Conservation (phyloP, 2,329 filamentous ascomycete genomes). For the Talaromyces sp. region DNA sequence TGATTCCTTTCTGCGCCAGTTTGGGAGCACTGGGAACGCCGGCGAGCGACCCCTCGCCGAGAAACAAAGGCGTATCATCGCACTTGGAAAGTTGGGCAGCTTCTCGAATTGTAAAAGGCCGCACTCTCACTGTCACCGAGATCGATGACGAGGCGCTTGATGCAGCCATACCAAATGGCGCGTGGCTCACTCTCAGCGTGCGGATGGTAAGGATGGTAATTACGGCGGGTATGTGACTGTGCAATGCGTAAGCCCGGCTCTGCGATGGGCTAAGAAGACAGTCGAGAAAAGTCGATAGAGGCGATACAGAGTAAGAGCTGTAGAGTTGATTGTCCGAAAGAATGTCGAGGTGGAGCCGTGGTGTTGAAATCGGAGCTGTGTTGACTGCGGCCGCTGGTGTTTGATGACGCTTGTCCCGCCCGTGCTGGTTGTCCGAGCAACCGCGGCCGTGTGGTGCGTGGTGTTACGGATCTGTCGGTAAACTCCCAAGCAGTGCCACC, state of each 20-base stretch:
- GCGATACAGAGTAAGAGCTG: constrained; percentile 10
- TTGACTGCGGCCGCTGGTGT: neutral
- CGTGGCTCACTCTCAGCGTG: neutral
- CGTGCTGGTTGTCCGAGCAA: constrained; percentile 8
- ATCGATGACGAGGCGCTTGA: constrained; percentile 45
- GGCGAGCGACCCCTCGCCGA: constrained; percentile 96
- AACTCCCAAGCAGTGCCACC: neutral
- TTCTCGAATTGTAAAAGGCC: constrained; percentile 76
- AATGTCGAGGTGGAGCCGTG: constrained; percentile 29
- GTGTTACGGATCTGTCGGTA: neutral
- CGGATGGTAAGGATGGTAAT: neutral
- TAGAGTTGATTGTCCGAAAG: constrained; percentile 8
- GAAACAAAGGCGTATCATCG: constrained; percentile 83
- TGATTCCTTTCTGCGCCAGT: constrained; percentile 75
- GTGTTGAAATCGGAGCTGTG: constrained; percentile 17
- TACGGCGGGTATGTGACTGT: neutral
- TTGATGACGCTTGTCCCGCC: constrained; percentile 2
- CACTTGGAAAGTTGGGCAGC: constrained; percentile 73
- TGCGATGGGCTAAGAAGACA: neutral
- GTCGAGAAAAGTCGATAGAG: neutral
- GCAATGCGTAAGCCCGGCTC: neutral
- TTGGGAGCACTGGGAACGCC: constrained; percentile 71
- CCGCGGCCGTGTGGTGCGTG: constrained; percentile 2
- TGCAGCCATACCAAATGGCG: constrained; percentile 29
- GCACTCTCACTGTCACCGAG: constrained; percentile 53